Base-by-base conservation (phyloP, 345 rosid genomes). In the Ceriops decandra region DNA sequence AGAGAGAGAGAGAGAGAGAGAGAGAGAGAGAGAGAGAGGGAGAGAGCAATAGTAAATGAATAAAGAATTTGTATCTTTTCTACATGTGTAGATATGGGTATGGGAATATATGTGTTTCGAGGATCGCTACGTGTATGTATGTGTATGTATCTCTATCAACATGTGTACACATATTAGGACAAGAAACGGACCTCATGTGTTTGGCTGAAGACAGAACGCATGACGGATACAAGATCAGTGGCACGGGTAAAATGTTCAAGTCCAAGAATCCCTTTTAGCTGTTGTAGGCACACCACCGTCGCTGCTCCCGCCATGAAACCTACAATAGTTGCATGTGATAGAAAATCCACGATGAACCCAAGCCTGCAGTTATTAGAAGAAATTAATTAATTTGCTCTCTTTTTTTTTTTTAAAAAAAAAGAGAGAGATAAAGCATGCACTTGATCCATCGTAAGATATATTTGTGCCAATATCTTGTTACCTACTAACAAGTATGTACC, bases 271-370 rank as follows among this genome's bases (percentile, higher is more conserved):
- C 98, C 93, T 72, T 92, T 95, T 1, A 95, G 86, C 79, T 95
- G 99, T 69, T 95, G 99, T 42, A 95, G 85, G 60, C 90, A 87
- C 35, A 95, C 98, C 24, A 95, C 95, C 8, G 97, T 90, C n/a
- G 99, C 99, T 74, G 98, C 99, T 72, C 99, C 99, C 52, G 82
- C 96, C 99, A 90, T 92, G 80, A 95, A 95, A 21, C 99, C 99
- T 63, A 95, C 92, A 81, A 95, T 90, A 27, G 98, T 87, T 77
- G 98, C 97, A 79, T 95, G 98, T 68, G 99, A 95, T 60, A 95
- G 73, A 77, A 95, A 87, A 63, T 90, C 99, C 90, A 95, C 97
- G 21, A 95, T 74, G 66, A 95, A 90, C 53, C 98, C 99, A 28
- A 95, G 85, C 79, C 99, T 93, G 83, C 79, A 76, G 10, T 5